phyloP scores from a whole-genome alignment of 2,329 filamentous ascomycete genomes.

The Calonectria leucothoes region DNA sequence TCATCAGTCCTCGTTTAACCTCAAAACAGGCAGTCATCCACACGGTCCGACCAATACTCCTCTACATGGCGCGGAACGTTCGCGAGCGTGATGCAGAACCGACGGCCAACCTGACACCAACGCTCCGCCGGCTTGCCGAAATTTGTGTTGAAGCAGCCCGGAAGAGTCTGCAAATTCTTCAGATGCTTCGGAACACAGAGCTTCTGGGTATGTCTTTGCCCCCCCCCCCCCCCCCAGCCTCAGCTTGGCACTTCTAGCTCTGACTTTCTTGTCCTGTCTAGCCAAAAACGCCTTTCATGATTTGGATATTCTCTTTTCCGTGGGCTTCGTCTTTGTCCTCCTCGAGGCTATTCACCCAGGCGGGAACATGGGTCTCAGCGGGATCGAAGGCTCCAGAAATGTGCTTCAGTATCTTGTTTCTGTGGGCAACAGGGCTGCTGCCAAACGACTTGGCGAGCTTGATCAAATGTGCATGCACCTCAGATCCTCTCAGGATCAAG shows the following conservation, averaged over 20 bases:
- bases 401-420: conserved; percentile 25
- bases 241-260: neutral
- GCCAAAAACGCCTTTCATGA: conserved; percentile 31
- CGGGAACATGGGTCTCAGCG: conserved; percentile 9
- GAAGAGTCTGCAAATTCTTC: conserved; percentile 26
- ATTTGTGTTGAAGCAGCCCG: conserved; percentile 30
- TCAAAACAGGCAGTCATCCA: conserved; percentile 24
- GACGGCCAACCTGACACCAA: conserved; percentile 15
- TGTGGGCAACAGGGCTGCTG: conserved; percentile 28
- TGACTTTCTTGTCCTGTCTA: neutral
- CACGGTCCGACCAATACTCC: conserved; percentile 25
- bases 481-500: conserved; percentile 14
- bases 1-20: too few relatives aligned
- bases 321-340: conserved; percentile 30
- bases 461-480: conserved; percentile 31
- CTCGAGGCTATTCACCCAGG: conserved; percentile 23
- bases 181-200: conserved; percentile 23
- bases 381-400: conserved; percentile 24
- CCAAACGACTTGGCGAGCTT: conserved; percentile 24
- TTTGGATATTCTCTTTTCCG: conserved; percentile 28
- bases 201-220: conserved; percentile 19
- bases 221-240: too few relatives aligned
- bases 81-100: conserved; percentile 16
- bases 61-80: conserved; percentile 27
- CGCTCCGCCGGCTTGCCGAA: conserved; percentile 26